phyloP scores from a whole-genome alignment of 2,329 filamentous ascomycete genomes.

The Talaromyces sp. region DNA sequence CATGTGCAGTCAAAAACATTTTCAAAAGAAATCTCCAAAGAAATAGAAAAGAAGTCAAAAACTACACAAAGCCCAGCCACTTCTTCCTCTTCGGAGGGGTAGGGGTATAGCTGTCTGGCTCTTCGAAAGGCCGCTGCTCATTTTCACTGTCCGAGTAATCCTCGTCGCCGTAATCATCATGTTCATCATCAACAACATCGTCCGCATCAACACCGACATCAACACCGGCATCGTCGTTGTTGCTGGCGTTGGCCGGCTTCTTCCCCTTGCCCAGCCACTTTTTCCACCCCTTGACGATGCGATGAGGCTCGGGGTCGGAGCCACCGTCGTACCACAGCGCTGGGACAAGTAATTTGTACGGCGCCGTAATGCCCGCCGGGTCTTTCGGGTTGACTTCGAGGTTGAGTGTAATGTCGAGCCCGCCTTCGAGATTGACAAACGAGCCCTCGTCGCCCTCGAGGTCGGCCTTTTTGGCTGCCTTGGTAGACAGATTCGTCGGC shows the following conservation, averaged over 20 bases:
- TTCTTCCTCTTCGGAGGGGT: slow-evolving; percentile 22
- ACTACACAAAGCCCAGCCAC: slow-evolving; percentile 23
- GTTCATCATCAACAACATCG: background rate
- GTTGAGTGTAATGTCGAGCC: slow-evolving; percentile 81
- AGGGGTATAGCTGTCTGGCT: slow-evolving; percentile 1
- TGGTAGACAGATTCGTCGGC: slow-evolving; percentile 63
- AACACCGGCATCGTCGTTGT: background rate
- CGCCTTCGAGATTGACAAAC: slow-evolving; percentile 70
- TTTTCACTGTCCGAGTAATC: slow-evolving; percentile 11
- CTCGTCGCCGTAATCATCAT: slow-evolving; percentile 13
- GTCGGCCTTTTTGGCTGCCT: slow-evolving; percentile 53
- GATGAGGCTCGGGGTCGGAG: slow-evolving; percentile 31
- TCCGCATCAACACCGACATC: background rate
- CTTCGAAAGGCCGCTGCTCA: slow-evolving; percentile 12
- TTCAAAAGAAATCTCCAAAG: background rate
- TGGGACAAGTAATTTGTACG: slow-evolving; percentile 83
- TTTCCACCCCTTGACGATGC: slow-evolving; percentile 35
- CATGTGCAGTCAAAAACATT: background rate
- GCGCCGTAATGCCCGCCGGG: slow-evolving; percentile 78
- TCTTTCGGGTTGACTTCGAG: slow-evolving; percentile 83
- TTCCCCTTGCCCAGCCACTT: slow-evolving; percentile 31
- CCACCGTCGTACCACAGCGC: slow-evolving; percentile 55
- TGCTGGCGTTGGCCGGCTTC: slow-evolving; percentile 10
- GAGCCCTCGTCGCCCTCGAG: slow-evolving; percentile 50
- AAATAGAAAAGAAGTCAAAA: background rate